These are phyloP conservation scores for Nicotiana tomentosiformis DNA, from an alignment of 257 asterid genomes.

Conservation along the genomic window DNA sequence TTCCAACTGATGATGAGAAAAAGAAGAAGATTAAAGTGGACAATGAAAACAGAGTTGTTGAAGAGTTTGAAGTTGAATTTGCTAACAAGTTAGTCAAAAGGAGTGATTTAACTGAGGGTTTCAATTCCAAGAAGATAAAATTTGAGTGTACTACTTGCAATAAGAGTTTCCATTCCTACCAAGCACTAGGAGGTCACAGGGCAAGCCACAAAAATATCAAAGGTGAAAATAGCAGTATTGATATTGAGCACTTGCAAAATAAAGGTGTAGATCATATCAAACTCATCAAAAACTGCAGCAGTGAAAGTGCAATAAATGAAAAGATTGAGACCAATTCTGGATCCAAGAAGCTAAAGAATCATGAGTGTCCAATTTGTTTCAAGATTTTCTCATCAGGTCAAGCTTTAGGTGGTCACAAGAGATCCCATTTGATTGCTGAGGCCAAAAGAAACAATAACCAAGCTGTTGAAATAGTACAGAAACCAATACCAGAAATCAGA, in stretches of 20 bases:
- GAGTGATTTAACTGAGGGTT: not conserved
- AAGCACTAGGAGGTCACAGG: constrained; percentile 91
- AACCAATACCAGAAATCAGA: constrained; percentile 38
- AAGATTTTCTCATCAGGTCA: constrained; percentile 71
- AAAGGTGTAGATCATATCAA: not conserved
- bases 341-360: constrained; percentile 35
- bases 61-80: constrained; percentile 29
- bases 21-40: not conserved
- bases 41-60: constrained; percentile 3
- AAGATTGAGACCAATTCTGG: constrained; percentile 9
- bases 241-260: not conserved
- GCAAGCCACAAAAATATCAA: constrained; percentile 67
- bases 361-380: constrained; percentile 76
- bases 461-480: not conserved
- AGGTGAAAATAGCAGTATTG: not conserved
- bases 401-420: constrained; percentile 92
- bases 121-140: constrained; percentile 22
- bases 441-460: constrained; percentile 20
- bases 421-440: constrained; percentile 57
- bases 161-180: constrained; percentile 65
- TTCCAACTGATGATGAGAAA: not conserved
- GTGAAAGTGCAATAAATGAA: not conserved
- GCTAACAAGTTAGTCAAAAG: constrained; percentile 18
- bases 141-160: constrained; percentile 67
- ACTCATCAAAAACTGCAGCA: not conserved